Conservation (phyloP, 345 rosid species). For the Ceriops zippeliana region DNA sequence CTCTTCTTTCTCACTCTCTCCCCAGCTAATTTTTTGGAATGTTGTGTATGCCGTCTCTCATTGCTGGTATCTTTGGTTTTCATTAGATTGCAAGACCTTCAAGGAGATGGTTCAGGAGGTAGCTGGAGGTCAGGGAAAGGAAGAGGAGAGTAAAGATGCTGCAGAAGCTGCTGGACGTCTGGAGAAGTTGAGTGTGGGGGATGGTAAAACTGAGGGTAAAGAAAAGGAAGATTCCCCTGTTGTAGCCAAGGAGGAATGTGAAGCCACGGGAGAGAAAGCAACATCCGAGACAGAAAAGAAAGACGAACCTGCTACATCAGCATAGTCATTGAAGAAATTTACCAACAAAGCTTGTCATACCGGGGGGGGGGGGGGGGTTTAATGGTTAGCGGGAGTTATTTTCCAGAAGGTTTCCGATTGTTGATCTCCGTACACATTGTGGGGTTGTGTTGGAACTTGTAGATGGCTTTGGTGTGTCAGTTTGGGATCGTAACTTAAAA, state of each 20-base stretch:
- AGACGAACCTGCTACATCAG: constrained; percentile 37
- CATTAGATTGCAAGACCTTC: constrained; percentile 65
- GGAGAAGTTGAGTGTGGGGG: constrained; percentile 69
- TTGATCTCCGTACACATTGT: too few relatives aligned
- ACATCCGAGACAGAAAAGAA: constrained; percentile 46
- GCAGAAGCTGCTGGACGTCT: constrained; percentile 29
- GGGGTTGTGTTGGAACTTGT: too few relatives aligned
- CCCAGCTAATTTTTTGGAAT: too few relatives aligned
- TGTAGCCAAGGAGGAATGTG: too few relatives aligned
- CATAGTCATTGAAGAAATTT: neutral
- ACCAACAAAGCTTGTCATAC: neutral
- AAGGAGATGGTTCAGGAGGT: constrained; percentile 42
- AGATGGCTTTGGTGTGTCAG: neutral
- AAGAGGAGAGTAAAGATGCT: constrained; percentile 18
- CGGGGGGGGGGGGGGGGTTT: neutral
- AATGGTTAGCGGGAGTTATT: neutral
- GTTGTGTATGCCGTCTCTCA: neutral
- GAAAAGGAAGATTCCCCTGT: constrained; percentile 15
- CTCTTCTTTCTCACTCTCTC: too few relatives aligned
- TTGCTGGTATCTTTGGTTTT: neutral
- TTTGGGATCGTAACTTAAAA: neutral
- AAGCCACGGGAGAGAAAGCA: constrained; percentile 16
- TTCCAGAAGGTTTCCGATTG: constrained; percentile 8
- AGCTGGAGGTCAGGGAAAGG: constrained; percentile 53
- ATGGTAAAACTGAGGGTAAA: constrained; percentile 30